Evolutionary conservation across 495 filamentous ascomycete species (phyloP), one percentile per base, ranked within the genome.

Genomic region (Neurospora hispaniola): DNA sequence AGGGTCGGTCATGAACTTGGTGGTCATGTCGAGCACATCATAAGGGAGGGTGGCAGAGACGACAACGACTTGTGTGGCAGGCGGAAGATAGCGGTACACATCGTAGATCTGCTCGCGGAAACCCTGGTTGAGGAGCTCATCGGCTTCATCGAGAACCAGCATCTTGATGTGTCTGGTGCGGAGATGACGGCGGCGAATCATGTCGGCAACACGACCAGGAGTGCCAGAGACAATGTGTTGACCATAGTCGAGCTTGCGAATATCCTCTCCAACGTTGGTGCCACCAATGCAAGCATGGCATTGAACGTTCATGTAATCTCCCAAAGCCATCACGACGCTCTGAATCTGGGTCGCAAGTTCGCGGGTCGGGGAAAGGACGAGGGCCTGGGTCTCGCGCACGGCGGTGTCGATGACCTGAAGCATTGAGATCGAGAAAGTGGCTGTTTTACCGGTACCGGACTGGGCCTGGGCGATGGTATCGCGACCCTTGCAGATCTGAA

Each of bases 81-180:
- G 96, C 42, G 96, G 96, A 69, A 99, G 92, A 62, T 97, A 91
- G 83, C 96, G 96, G 89, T 97, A 99, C 85, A 99, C 96, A 82
- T 99, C 96, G 87, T 99, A 99, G 86, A 99, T 99, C 88, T 99
- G 96, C 87, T 99, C 96, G 75, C 93, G 93, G 89, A 99, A 99
- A 82, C 96, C 96, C 82, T 94, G 94, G 89, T 95, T 78, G 59
- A 99, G 90, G 88, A 99, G 94, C 87, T 99, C 96, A 83, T 99
- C 96, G 77, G 96, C 96, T 86, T 99, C 96, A 82, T 99, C 96
- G 75, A 99, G 94, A 77, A 99, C 93, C 82, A 99, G 94, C 88
- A 98, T 94, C 92, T 99, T 99, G 90, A 99, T 98, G 82, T 91
- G 86, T 82, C 94, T 91, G 76, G 96, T 98, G 84, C 92, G 92